Base-by-base conservation (phyloP, 306 rosid genomes). In the Boehmeria nivea region DNA sequence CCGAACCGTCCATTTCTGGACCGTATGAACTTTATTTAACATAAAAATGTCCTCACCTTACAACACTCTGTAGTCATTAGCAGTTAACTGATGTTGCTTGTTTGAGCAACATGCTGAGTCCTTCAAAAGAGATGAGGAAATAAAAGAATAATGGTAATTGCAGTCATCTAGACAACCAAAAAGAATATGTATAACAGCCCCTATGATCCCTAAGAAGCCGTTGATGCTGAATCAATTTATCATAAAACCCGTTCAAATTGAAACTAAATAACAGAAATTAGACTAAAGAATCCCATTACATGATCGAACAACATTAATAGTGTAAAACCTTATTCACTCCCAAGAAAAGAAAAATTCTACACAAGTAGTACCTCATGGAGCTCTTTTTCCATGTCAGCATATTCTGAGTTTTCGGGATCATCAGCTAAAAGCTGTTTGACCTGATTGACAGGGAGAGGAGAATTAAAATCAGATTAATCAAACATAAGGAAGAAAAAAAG, bases 301-400 rank as follows among this genome's bases (percentile, higher is more conserved):
- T n/a, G n/a, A 24, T 44, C 28, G 22, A 31, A 61, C 21, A 28
- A 50, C 39, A 54, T 12, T 6, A 58, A 49, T 8, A 15, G 18
- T 14, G 57, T 22, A 36, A 3, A 6, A n/a, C n/a, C n/a, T n/a
- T n/a, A 27, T 37, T 13, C n/a, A 1, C 33, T 24, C 12, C 60
- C 6, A 51, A 45, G 23, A 14, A 48, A 54, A 10, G 18, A 51
- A 39, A 24, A 44, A 15, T 20, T 20, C n/a, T n/a, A n/a, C n/a
- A 3, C 37, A 15, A n/a, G 51, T 11, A 13, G 22, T 66, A 90
- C 98, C 98, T 84, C 98, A 5, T 45, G 59, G 64, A 91, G 91
- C 73, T 91, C 98, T 67, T 80, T 87, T 79, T 84, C 96, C 98
- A 91, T 82, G 60, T 91, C 98, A 31, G 64, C 88, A 79, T 84